Evolutionary conservation across 164 flowering plant genomes (phyloP), one percentile per base, ranked within the genome.

Genomic region (Tinospora cordifolia): DNA sequence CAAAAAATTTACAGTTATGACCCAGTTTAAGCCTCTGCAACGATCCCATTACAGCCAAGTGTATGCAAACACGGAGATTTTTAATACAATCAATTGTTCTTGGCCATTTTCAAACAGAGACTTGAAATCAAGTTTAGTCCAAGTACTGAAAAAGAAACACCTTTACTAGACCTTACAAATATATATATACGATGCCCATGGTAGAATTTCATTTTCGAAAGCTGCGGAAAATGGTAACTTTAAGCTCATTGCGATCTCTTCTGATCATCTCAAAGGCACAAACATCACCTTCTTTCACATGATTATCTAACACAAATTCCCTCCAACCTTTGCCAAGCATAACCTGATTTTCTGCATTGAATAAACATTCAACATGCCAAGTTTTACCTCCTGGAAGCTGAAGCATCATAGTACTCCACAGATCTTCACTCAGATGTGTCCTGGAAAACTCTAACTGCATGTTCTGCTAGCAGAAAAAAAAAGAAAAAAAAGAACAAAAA

Each of bases 211-310:
- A 10, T 26, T 25, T 44, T 39, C 38, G 17, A 25, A 6, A 12
- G 40, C 25, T 39, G 14, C 75, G 68, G 54, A 59, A 76, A 5
- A 81, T 75, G 51, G 0, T 2, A 41, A 80, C 83, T 24, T 77
- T 62, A 5, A 77, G 13, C 17, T 64, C 46, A 12, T 17, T 24
- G 0, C 38, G 47, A 3, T n/a, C 27, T 7, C 1, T 15, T 11
- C 74, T 62, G 8, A 65, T 63, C 34, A 74, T 51, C 77, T 82
- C 80, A 69, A 84, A 79, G 38, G 76, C 60, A 62, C 87, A 84
- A 10, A 72, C 75, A 71, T 84, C 87, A 11, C 80, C 82, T 22
- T 44, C 70, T 38, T 69, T 22, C 73, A 82, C 27, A 21, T 54
- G 26, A 68, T 77, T 82, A 25, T 74, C 80, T 8, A n/a, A 1